These are phyloP conservation scores for Mycena amicta DNA, from an alignment of 768 basidiomycete species.

Conservation along the genomic window DNA sequence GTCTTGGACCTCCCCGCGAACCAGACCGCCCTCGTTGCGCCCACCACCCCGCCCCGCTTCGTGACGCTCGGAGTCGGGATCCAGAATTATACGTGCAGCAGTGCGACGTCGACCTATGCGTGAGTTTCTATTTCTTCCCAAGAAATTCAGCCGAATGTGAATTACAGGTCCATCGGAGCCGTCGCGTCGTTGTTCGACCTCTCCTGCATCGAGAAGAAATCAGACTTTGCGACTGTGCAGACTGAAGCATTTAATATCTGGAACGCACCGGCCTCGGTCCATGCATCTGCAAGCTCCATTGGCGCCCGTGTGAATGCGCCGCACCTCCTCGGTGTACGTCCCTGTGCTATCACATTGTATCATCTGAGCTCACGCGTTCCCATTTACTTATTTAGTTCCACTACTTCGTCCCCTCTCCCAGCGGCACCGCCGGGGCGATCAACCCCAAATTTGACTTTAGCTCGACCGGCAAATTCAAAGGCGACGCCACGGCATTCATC, in stretches of 20 bases:
- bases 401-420: constrained; percentile 42
- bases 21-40: background rate
- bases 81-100: background rate
- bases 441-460: constrained; percentile 45
- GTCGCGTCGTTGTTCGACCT: constrained; percentile 43
- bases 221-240: constrained; percentile 24
- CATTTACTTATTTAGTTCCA: constrained; percentile 28
- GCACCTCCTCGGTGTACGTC: constrained; percentile 1
- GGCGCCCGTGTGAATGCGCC: constrained; percentile 4
- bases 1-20: background rate
- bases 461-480: constrained; percentile 26
- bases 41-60: background rate
- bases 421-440: constrained; percentile 24
- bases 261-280: constrained; percentile 18
- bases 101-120: background rate
- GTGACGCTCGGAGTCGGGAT: background rate
- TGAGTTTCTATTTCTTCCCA: background rate
- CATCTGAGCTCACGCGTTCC: constrained; percentile 15
- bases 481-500: constrained; percentile 6
- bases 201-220: constrained; percentile 34
- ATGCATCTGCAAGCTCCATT: background rate
- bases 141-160: background rate
- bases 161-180: constrained; percentile 23
- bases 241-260: constrained; percentile 21
- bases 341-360: background rate